Percentiles rank a stretch among this genome's conserved stretches.
Evolutionary conservation across 2,329 filamentous ascomycete species (phyloP).

Genomic region (Emericellopsis atlantica): DNA sequence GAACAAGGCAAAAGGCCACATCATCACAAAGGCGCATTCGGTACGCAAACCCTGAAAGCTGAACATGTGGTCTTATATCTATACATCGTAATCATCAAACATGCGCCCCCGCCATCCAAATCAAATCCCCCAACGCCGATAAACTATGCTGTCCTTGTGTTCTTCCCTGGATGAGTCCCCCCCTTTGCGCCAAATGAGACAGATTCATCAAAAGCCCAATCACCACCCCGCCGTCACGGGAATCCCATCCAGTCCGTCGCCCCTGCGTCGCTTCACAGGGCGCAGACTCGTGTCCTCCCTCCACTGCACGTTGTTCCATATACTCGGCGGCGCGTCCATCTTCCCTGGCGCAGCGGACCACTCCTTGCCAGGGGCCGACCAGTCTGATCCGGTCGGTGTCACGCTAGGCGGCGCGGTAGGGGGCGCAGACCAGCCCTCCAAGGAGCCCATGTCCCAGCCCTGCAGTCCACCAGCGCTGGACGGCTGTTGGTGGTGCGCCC

Average conservation of each 20-base stretch:
- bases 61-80: too few species aligned
- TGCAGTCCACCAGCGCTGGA: slow-evolving; percentile 17
- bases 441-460: slow-evolving; percentile 22
- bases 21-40: too few species aligned
- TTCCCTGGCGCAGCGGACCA: slow-evolving; percentile 2
- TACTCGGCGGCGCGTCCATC: slow-evolving; percentile 13
- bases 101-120: too few species aligned
- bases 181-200: not conserved
- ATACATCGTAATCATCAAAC: too few species aligned
- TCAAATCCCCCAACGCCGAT: too few species aligned
- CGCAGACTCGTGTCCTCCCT: slow-evolving; percentile 14
- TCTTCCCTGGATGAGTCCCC: too few species aligned
- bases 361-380: not conserved
- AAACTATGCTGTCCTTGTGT: too few species aligned
- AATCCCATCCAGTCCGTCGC: slow-evolving; percentile 17
- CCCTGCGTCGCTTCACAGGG: slow-evolving; percentile 22
- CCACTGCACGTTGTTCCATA: slow-evolving; percentile 14
- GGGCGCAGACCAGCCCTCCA: slow-evolving; percentile 19
- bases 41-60: too few species aligned
- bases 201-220: not conserved
- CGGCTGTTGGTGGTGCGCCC: slow-evolving; percentile 7
- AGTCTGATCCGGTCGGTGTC: not conserved
- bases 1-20: too few species aligned
- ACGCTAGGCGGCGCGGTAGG: slow-evolving; percentile 5
- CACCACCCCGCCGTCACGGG: slow-evolving; percentile 20